phyloP scores from a whole-genome alignment of 2,329 filamentous ascomycete species.

The Diaporthe sp. region DNA sequence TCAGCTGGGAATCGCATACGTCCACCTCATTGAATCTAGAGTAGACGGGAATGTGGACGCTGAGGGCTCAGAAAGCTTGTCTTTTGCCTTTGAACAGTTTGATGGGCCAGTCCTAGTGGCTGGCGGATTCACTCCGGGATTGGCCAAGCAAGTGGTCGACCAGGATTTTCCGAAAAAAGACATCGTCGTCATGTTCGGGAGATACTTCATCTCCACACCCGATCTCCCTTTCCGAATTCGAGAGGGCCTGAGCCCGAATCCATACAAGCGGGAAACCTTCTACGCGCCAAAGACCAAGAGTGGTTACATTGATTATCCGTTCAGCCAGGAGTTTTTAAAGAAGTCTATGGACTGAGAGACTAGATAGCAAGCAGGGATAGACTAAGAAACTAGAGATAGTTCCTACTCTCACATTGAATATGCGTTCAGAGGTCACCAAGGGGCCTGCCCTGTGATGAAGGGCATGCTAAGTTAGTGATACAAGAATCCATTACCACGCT shows the following conservation, averaged over 20 bases:
- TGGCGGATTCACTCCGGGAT: constrained; percentile 11
- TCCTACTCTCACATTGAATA: neutral
- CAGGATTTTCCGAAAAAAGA: constrained; percentile 18
- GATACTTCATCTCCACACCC: constrained; percentile 58
- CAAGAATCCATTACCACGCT: too few species aligned
- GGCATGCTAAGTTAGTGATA: too few species aligned
- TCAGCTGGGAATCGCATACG: constrained; percentile 16
- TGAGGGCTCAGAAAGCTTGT: constrained; percentile 6
- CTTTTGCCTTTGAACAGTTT: constrained; percentile 18
- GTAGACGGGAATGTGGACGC: neutral
- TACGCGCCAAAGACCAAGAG: constrained; percentile 4
- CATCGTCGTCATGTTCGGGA: constrained; percentile 50
- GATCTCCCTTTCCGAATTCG: constrained; percentile 57
- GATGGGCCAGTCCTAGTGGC: constrained; percentile 26
- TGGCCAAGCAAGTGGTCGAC: constrained; percentile 19
- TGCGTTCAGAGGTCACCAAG: neutral
- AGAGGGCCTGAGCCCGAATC: neutral
- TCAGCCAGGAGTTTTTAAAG: neutral
- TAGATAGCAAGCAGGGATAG: neutral
- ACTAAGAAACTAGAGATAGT: neutral
- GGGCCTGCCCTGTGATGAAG: neutral
- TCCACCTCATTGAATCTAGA: constrained; percentile 32
- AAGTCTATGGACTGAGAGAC: neutral
- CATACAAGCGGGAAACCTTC: constrained; percentile 1
- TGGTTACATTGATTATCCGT: constrained; percentile 10